Base-by-base conservation (phyloP, 2,329 filamentous ascomycete species). In the Paracamarosporium sp. region DNA sequence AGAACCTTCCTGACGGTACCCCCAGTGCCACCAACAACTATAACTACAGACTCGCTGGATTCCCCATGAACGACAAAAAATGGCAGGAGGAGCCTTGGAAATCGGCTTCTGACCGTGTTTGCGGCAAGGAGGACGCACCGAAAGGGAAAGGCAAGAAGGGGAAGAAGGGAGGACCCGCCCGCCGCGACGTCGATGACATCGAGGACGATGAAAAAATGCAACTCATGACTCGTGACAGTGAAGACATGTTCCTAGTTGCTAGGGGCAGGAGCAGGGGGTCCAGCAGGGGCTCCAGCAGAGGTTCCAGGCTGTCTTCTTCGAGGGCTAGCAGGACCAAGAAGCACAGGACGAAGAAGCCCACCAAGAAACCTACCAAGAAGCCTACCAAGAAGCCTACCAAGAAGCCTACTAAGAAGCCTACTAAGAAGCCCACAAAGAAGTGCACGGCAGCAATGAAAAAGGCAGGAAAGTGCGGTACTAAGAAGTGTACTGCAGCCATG, bases 101-200 rank as follows among this genome's bases (percentile, higher is more conserved):
- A 50, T 25, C 24, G 20, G 47, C 33, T 27, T 31, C 40, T 11
- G 17, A 50, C 31, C 33, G 15, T 28, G 47, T 50, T 15, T 50
- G 33, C 47, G 47, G 47, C 24, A 15, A 50, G 47, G 33, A 17
- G 22, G 47, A 50, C 24, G 27, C 24, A 38, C 28, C 47, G 36
- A 33, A n/a, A 41, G 25, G n/a, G 47, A 50, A 50, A 40, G 33
- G 33, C 31, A 50, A 41, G 47, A 50, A 50, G 36, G 36, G 33
- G 36, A 50, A 33, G 28, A 33, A 50, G n/a, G n/a, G n/a, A n/a
- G n/a, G n/a, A n/a, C n/a, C n/a, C 36, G 47, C 47, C 20, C 33
- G 47, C 47, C 33, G 47, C 36, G 47, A 41, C 28, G 47, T 50
- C 33, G 24, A 50, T 50, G 27, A 27, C 47, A 31, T 40, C 17